Conservation (phyloP, 495 filamentous ascomycete genomes). For the Aspergillus biplanus region DNA sequence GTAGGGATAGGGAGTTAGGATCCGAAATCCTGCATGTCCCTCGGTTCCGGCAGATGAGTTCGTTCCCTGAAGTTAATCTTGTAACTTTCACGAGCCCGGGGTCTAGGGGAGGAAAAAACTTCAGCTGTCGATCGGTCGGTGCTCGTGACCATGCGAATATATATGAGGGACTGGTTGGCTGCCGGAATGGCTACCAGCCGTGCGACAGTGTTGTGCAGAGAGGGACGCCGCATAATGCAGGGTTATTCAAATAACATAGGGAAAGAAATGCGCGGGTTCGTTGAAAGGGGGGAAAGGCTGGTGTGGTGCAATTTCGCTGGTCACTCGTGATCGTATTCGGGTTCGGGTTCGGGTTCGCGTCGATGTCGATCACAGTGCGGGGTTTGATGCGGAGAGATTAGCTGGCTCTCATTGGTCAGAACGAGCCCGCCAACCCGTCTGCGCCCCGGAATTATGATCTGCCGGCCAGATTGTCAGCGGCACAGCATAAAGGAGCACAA, state of each 20-base stretch:
- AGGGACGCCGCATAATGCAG: not conserved
- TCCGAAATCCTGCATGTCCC: not conserved
- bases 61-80: not conserved
- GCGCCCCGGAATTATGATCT: too few relatives aligned
- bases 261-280: not conserved
- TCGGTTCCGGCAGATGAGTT: not conserved
- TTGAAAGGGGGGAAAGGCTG: not conserved
- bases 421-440: too few relatives aligned
- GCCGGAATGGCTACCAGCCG: not conserved
- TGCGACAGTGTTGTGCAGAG: not conserved
- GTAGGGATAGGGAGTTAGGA: not conserved
- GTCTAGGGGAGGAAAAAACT: not conserved
- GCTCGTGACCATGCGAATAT: not conserved
- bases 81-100: not conserved
- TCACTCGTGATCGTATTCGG: not conserved
- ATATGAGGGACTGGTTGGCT: not conserved
- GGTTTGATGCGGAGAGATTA: not conserved
- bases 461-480: too few relatives aligned
- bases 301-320: not conserved
- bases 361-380: not conserved
- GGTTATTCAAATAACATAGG: not conserved
- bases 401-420: too few relatives aligned
- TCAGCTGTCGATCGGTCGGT: not conserved
- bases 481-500: too few relatives aligned
- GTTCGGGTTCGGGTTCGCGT: conserved; percentile 1